Evolutionary conservation across 225 moss, liverwort and hornwort species (phyloP).

Genomic region (Lunularia cruciata): DNA sequence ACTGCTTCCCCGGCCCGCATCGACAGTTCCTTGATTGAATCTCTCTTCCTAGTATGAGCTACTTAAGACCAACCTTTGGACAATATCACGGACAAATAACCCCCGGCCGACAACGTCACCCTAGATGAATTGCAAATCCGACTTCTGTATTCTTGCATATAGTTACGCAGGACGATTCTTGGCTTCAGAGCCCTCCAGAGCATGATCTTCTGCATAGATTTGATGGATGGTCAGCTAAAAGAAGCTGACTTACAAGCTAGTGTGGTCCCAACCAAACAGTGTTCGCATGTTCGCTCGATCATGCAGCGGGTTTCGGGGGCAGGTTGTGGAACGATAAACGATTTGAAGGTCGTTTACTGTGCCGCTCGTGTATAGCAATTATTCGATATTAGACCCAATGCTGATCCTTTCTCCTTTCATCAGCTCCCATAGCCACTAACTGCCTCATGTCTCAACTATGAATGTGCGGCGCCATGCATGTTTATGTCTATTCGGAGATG

Average conservation of each 20-base stretch:
- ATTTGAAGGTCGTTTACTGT: background rate
- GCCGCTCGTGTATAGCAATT: background rate
- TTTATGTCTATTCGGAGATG: background rate
- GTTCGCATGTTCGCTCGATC: background rate
- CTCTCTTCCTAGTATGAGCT: background rate
- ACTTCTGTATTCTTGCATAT: background rate
- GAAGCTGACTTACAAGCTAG: background rate
- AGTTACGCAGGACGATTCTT: background rate
- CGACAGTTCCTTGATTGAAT: background rate
- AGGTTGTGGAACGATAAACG: background rate
- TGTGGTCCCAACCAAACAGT: background rate
- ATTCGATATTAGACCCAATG: background rate
- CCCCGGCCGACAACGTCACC: background rate
- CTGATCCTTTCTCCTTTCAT: background rate
- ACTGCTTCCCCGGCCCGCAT: too few species aligned
- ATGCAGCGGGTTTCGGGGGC: slow-evolving; percentile 3
- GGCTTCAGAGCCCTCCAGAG: background rate
- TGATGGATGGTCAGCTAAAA: background rate
- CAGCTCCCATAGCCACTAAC: too few species aligned
- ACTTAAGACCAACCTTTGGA: background rate
- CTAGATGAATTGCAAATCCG: background rate
- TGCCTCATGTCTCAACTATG: too few species aligned
- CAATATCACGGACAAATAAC: background rate
- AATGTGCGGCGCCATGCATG: background rate
- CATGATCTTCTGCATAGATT: background rate